Base-by-base conservation (phyloP, 2,329 filamentous ascomycete genomes). In the Hyphodiscus sp. region DNA sequence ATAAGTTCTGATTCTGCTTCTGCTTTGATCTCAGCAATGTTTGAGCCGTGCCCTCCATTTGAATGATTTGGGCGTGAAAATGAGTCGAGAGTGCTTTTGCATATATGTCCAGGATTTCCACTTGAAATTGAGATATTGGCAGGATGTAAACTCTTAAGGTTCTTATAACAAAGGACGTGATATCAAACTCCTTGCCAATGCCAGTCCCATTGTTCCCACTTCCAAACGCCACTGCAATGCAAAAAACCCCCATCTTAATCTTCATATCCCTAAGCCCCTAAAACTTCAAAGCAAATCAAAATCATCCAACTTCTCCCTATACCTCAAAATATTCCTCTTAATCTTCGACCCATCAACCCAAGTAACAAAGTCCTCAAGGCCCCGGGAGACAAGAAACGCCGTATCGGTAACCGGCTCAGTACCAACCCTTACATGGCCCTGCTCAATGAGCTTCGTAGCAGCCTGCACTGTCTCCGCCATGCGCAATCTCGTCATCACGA, bases 341-440 rank as follows among this genome's bases (percentile, higher is more conserved):
- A 97, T 91, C 87, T 96, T 96, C 72, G 89, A 95, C 56, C 89
- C 90, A 65, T 95, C 89, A 10, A 92, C 86, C 92, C 92, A 97
- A 0, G 92, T 96, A 18, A 97, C 87, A 69, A 95, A 96, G 73
- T 97, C 92, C 73, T 97, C 92, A 80, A 95, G 89, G 57, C 83
- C 88, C 60, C 91, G 79, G 41, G 89, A 94, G 8, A 97, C 90
- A 50, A 96, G 72, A 65, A 91, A 96, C 0, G 91, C 91, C 26
- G 91, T 85, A 68, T 97, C 92, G 1, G 89, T 95, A 23, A 96
- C 81, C 1, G 91, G 87, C 67, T 96, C 90, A 0, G 90, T 91
- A 13, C 92, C 92, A 1, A 96, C 90, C 47, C 92, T 79, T 2
- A 97, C 91, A 69, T 96, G 91, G 7, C 92, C 92, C 68, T 96